These are phyloP conservation scores for Xerocomellus dryophilus DNA, from an alignment of 768 basidiomycete genomes.

Conservation along the genomic window DNA sequence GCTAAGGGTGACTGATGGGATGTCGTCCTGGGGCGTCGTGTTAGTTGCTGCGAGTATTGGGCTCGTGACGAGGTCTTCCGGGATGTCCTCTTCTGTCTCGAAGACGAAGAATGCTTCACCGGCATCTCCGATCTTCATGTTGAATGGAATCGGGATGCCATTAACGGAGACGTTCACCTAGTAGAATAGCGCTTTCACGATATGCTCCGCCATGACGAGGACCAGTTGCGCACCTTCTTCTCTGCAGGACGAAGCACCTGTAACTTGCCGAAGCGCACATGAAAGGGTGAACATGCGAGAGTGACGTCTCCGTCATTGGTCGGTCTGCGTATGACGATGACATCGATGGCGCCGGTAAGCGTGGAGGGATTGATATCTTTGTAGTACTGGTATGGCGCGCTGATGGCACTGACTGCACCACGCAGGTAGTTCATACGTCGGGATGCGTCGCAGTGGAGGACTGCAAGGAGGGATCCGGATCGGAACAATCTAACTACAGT, in stretches of 20 bases:
- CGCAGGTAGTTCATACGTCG: slow-evolving; percentile 79
- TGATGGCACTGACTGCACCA: slow-evolving; percentile 80
- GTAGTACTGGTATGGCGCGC: slow-evolving; percentile 87
- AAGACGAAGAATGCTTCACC: slow-evolving; percentile 99
- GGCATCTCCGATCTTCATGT: slow-evolving; percentile 98
- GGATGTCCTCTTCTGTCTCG: slow-evolving; percentile 93
- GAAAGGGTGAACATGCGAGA: slow-evolving; percentile 92
- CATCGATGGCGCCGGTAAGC: slow-evolving; percentile 97
- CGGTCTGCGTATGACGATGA: slow-evolving; percentile 86
- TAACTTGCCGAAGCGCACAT: slow-evolving; percentile 97
- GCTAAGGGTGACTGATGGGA: slow-evolving; percentile 19
- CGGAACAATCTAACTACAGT: not conserved
- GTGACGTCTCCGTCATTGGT: slow-evolving; percentile 59
- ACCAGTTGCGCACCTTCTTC: slow-evolving; percentile 64
- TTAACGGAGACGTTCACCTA: slow-evolving; percentile 91
- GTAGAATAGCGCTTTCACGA: not conserved
- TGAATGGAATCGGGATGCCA: slow-evolving; percentile 80
- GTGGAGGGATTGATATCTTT: slow-evolving; percentile 95
- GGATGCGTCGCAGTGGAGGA: not conserved
- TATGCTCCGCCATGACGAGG: not conserved
- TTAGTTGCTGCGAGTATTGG: slow-evolving; percentile 74
- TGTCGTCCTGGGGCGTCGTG: slow-evolving; percentile 27
- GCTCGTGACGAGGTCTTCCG: slow-evolving; percentile 89
- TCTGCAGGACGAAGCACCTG: slow-evolving; percentile 91
- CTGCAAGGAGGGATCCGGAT: not conserved